Evolutionary conservation across 2,329 filamentous ascomycete species (phyloP).

Genomic region (Mariannaea elegans): DNA sequence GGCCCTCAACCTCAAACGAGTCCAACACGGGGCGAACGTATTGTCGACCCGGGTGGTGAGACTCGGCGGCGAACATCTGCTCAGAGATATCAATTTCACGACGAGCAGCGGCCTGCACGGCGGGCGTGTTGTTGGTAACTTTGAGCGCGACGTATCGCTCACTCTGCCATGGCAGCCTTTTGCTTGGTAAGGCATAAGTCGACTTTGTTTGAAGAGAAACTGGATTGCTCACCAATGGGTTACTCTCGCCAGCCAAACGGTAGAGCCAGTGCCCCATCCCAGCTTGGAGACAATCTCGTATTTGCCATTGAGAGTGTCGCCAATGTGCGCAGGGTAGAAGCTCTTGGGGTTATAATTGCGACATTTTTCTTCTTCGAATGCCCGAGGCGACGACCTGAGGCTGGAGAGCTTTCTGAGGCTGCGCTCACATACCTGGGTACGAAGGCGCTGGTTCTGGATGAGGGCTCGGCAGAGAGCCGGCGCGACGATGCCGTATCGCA

Average conservation of each 20-base stretch:
- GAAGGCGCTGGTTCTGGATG: conserved; percentile 12
- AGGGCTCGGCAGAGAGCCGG: conserved; percentile 22
- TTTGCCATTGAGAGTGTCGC: conserved; percentile 44
- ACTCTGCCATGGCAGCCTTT: conserved; percentile 36
- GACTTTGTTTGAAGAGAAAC: neutral
- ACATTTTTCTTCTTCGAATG: conserved; percentile 39
- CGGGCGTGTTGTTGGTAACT: conserved; percentile 39
- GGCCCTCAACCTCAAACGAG: conserved; percentile 34
- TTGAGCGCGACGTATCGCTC: conserved; percentile 41
- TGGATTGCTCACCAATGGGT: conserved; percentile 35
- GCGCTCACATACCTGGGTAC: conserved; percentile 2
- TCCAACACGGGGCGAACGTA: conserved; percentile 35
- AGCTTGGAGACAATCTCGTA: conserved; percentile 50
- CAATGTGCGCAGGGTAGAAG: conserved; percentile 46
- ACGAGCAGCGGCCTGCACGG: conserved; percentile 32
- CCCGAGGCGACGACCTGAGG: neutral
- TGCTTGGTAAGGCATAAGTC: neutral
- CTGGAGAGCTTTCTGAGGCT: conserved; percentile 23
- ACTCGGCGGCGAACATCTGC: conserved; percentile 32
- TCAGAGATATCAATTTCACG: conserved; percentile 38
- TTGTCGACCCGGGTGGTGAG: conserved; percentile 32
- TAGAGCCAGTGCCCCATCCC: conserved; percentile 50
- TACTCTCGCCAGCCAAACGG: conserved; percentile 49
- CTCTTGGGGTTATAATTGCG: conserved; percentile 36
- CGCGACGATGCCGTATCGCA: conserved; percentile 23